Percentiles rank a stretch among this genome's conserved stretches.
These are phyloP conservation scores for Paspalum notatum DNA, from an alignment of 176 grass and related monocot genomes.

Conservation along the genomic window DNA sequence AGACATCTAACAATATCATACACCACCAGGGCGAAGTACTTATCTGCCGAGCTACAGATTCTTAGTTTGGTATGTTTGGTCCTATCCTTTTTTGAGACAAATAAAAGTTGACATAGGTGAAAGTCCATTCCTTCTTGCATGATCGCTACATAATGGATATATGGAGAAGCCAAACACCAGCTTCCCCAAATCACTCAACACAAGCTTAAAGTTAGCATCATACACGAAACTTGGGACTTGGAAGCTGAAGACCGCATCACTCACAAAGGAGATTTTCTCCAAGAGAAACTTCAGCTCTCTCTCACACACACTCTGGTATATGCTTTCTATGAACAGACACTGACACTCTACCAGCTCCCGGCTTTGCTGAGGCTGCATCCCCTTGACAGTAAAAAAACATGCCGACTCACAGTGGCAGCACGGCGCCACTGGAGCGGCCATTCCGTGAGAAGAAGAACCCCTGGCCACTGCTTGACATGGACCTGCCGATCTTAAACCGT, in stretches of 20 bases:
- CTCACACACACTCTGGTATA: not conserved
- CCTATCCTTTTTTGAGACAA: constrained; percentile 12
- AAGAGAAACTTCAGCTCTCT: constrained; percentile 30
- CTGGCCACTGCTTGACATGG: constrained; percentile 57
- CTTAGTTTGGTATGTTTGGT: constrained; percentile 15
- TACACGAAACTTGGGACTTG: constrained; percentile 38
- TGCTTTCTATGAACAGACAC: constrained; percentile 38
- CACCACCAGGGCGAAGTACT: not conserved
- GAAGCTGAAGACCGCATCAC: constrained; percentile 16
- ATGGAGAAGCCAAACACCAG: constrained; percentile 30
- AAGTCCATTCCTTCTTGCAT: constrained; percentile 14
- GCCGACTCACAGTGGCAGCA: constrained; percentile 49
- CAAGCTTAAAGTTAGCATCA: constrained; percentile 41
- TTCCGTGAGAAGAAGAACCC: constrained; percentile 55
- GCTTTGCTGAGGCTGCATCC: constrained; percentile 63
- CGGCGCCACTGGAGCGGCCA: constrained; percentile 39
- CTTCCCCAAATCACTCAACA: constrained; percentile 31
- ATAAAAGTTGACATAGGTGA: constrained; percentile 9
- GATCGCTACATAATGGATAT: constrained; percentile 25
- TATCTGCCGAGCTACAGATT: constrained; percentile 16
- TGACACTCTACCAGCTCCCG: constrained; percentile 53
- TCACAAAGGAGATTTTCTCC: constrained; percentile 33
- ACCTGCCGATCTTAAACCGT: constrained; percentile 46
- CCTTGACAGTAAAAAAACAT: constrained; percentile 40
- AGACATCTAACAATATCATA: constrained; percentile 24